Conservation (phyloP, 2,329 filamentous ascomycete species). For the Beauveria scarabaeidicola region DNA sequence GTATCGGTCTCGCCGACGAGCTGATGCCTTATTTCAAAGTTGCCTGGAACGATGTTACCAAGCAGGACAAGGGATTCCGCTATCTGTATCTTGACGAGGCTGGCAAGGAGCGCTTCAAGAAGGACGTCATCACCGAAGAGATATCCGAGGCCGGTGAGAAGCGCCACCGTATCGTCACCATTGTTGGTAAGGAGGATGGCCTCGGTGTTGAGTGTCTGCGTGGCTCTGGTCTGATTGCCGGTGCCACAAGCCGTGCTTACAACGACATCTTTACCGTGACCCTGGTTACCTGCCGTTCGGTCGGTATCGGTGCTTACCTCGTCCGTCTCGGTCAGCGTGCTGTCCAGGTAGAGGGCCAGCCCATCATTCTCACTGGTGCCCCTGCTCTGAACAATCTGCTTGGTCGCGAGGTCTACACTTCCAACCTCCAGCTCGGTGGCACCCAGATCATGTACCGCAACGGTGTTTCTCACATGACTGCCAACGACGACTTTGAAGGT, state of each 20-base stretch:
- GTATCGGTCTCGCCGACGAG: slow-evolving; percentile 93
- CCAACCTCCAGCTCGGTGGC: slow-evolving; percentile 96
- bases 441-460: slow-evolving; percentile 99
- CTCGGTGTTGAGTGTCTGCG: slow-evolving; percentile 96
- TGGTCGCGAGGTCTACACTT: slow-evolving; percentile 96
- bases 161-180: slow-evolving; percentile 86
- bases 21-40: slow-evolving; percentile 95
- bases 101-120: slow-evolving; percentile 78
- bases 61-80: slow-evolving; percentile 85
- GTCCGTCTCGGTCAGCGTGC: slow-evolving; percentile 97
- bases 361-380: slow-evolving; percentile 96
- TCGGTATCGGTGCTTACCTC: slow-evolving; percentile 98
- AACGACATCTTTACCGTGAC: slow-evolving; percentile 99
- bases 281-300: slow-evolving; percentile 92
- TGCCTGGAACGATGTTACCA: slow-evolving; percentile 80
- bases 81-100: slow-evolving; percentile 91
- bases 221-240: slow-evolving; percentile 95
- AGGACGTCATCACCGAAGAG: slow-evolving; percentile 68
- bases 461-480: slow-evolving; percentile 98
- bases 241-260: slow-evolving; percentile 93
- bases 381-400: slow-evolving; percentile 97
- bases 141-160: slow-evolving; percentile 80
- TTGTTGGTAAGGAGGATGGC: slow-evolving; percentile 88
- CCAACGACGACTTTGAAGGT: slow-evolving; percentile 94
- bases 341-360: slow-evolving; percentile 97